Evolutionary conservation across 768 basidiomycete species (phyloP).

Genomic region (Trametes cinnabarina): DNA sequence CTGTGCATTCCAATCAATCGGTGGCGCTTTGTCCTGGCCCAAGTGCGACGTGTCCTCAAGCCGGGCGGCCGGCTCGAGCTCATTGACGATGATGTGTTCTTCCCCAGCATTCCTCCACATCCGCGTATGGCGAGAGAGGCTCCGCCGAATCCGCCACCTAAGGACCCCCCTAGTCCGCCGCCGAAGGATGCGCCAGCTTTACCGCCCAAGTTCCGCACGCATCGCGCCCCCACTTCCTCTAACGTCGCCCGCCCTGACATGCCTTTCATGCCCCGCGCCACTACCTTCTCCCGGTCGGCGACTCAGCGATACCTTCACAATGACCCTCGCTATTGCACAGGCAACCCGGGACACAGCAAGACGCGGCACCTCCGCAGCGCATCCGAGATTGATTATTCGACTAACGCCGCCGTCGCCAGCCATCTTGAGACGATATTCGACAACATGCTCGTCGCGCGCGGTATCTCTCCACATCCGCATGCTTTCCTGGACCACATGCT

Average conservation of each 20-base stretch:
- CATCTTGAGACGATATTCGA: constrained; percentile 58
- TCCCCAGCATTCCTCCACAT: constrained; percentile 46
- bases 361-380: constrained; percentile 8
- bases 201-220: background rate
- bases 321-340: background rate
- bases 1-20: constrained; percentile 57
- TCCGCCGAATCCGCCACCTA: constrained; percentile 21
- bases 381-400: constrained; percentile 39
- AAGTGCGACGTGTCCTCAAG: constrained; percentile 61
- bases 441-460: constrained; percentile 56
- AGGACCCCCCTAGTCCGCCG: background rate
- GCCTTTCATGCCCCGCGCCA: background rate
- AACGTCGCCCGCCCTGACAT: background rate
- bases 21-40: constrained; percentile 59
- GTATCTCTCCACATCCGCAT: constrained; percentile 51
- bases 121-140: background rate
- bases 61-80: constrained; percentile 66
- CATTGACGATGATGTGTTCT: constrained; percentile 69
- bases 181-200: constrained; percentile 6
- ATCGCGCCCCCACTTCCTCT: background rate
- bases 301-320: background rate
- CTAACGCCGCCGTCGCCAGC: constrained; percentile 38
- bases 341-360: background rate
- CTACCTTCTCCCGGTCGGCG: background rate
- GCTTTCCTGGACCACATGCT: constrained; percentile 48